A percentile compares a stretch with the other conserved stretches of the same genome.
These are phyloP conservation scores for Phaseolus coccineus DNA, from an alignment of 331 rosid species.

Conservation along the genomic window DNA sequence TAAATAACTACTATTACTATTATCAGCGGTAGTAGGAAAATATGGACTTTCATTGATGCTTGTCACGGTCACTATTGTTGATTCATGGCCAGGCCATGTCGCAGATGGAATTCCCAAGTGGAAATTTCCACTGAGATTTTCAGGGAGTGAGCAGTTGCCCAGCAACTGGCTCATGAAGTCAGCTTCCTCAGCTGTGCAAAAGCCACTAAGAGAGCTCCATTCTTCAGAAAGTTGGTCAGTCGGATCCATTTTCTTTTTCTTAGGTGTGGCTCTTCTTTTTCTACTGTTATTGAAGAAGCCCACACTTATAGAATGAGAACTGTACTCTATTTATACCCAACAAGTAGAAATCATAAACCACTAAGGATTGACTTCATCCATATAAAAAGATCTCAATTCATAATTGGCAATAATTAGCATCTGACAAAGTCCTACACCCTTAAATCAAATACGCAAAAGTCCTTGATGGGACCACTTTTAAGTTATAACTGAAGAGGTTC, in stretches of 20 bases:
- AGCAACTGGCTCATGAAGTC: slow-evolving; percentile 74
- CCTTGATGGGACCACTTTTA: slow-evolving; percentile 46
- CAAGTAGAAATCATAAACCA: slow-evolving; percentile 21
- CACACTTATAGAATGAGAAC: slow-evolving; percentile 36
- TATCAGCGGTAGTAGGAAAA: slow-evolving; percentile 49
- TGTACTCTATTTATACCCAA: slow-evolving; percentile 55
- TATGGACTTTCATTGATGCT: slow-evolving; percentile 49
- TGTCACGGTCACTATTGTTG: slow-evolving; percentile 47
- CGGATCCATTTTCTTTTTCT: slow-evolving; percentile 56
- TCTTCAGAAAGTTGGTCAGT: slow-evolving; percentile 61
- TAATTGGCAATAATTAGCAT: slow-evolving; percentile 52
- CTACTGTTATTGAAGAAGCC: slow-evolving; percentile 20
- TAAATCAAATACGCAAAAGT: slow-evolving; percentile 21
- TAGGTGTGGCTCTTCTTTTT: slow-evolving; percentile 5
- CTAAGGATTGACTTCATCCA: slow-evolving; percentile 41
- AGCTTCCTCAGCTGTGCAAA: slow-evolving; percentile 69
- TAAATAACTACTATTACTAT: slow-evolving; percentile 36
- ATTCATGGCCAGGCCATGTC: slow-evolving; percentile 59
- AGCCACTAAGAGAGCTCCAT: slow-evolving; percentile 75
- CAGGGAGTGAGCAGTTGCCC: slow-evolving; percentile 45
- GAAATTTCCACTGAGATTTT: slow-evolving; percentile 45
- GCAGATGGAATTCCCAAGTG: slow-evolving; percentile 54
- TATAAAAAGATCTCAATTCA: slow-evolving; percentile 35
- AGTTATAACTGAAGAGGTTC: slow-evolving; percentile 48
- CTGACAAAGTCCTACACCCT: slow-evolving; percentile 43